Evolutionary conservation across 768 basidiomycete genomes (phyloP).

Genomic region (Termitomyces sp.): DNA sequence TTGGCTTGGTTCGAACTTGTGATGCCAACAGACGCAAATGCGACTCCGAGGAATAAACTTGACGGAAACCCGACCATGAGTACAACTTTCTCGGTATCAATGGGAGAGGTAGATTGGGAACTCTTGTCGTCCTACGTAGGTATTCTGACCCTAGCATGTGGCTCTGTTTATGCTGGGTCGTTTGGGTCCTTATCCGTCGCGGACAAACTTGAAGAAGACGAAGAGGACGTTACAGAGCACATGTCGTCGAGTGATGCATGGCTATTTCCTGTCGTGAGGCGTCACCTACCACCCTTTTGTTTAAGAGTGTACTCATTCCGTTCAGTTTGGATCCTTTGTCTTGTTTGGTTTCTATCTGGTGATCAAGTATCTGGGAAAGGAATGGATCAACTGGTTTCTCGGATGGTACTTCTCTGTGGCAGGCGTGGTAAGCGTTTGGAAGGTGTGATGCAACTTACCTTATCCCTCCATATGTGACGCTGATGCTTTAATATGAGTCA

Average conservation of each 20-base stretch:
- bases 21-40: not conserved
- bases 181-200: conserved; percentile 45
- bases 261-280: conserved; percentile 68
- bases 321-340: conserved; percentile 62
- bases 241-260: conserved; percentile 67
- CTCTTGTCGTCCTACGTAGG: conserved; percentile 65
- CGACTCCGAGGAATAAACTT: not conserved
- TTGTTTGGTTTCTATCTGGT: conserved; percentile 66
- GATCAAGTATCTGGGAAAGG: conserved; percentile 70
- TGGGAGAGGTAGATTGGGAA: conserved; percentile 41
- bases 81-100: not conserved
- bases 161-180: conserved; percentile 68
- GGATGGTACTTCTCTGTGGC: conserved; percentile 69
- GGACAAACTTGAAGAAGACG: conserved; percentile 45
- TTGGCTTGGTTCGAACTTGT: not conserved
- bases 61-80: not conserved
- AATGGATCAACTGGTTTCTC: conserved; percentile 80
- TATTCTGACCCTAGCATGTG: conserved; percentile 54
- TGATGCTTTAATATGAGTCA: conserved; percentile 29
- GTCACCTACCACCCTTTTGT: not conserved
- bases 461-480: not conserved
- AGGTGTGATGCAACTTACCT: conserved; percentile 32
- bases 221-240: conserved; percentile 54
- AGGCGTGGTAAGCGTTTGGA: conserved; percentile 65
- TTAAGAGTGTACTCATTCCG: not conserved